These are phyloP conservation scores for Skeletonema grethae DNA, from an alignment of 108 stramenopile genomes.

Conservation along the genomic window DNA sequence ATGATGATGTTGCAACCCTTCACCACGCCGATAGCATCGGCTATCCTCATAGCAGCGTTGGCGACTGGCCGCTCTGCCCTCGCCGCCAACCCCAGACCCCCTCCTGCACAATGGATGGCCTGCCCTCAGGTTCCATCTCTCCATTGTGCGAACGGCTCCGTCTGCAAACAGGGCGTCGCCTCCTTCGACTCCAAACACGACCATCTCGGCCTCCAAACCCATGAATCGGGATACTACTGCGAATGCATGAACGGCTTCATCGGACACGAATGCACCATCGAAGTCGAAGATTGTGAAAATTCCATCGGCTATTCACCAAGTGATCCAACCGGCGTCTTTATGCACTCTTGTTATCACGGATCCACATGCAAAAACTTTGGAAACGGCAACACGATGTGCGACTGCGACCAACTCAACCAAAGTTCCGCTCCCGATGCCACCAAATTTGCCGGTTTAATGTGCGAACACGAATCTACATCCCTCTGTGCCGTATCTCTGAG, in stretches of 20 bases:
- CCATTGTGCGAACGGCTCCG: slow-evolving; percentile 30
- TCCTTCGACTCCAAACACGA: slow-evolving; percentile 12
- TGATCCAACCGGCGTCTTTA: not conserved
- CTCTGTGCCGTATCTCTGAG: slow-evolving; percentile 17
- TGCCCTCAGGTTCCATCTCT: slow-evolving; percentile 40
- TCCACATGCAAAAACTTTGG: slow-evolving; percentile 14
- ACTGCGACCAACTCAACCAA: slow-evolving; percentile 4
- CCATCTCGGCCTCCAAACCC: slow-evolving; percentile 30
- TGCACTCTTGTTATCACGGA: slow-evolving; percentile 36
- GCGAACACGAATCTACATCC: slow-evolving; percentile 19
- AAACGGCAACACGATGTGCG: slow-evolving; percentile 5
- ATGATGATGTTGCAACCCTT: no score
- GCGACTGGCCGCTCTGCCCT: not conserved
- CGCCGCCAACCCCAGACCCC: not conserved
- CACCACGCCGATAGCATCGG: not conserved
- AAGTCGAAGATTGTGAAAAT: slow-evolving; percentile 23
- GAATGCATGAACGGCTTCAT: slow-evolving; percentile 31
- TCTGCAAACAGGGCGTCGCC: slow-evolving; percentile 26
- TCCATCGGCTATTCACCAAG: not conserved
- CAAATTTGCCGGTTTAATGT: slow-evolving; percentile 25
- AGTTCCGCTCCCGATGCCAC: not conserved
- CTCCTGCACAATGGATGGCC: not conserved
- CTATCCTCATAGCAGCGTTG: not conserved
- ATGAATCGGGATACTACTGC: slow-evolving; percentile 41
- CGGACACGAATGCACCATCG: slow-evolving; percentile 40